Base-by-base conservation (phyloP, 768 basidiomycete genomes). In the Lactifluus hygrophoroides region DNA sequence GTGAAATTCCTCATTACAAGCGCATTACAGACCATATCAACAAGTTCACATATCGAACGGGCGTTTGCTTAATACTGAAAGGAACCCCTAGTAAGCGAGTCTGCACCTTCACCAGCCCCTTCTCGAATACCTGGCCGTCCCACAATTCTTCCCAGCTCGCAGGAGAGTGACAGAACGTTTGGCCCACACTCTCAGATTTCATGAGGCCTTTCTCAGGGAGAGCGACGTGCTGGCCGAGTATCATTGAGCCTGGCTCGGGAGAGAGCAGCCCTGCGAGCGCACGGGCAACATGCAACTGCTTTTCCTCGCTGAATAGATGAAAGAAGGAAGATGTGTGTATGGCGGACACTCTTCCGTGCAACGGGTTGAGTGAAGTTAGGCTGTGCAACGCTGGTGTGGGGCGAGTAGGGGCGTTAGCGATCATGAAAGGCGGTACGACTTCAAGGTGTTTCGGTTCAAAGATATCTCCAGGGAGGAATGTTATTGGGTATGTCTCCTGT, bases 401-500 rank as follows among this genome's bases (percentile, higher is more conserved):
- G 3, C 51, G 40, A 7, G 44, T 68, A 5, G 68, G 61, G 21
- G 66, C 56, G 42, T 64, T 67, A 14, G 61, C 58, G 19, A 66
- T 44, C 28, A 65, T 64, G 44, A 69, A 66, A 44, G 67, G 65
- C 6, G 68, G 65, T 0, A 64, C 64, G 38, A 53, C 43, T 6
- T 73, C 64, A 21, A 85, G 72, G 51, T 79, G 71, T 3, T 62
- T 57, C 7, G 75, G 69, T 57, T 83, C 75, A 46, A 86, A 77
- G 0, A 69, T 73, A 58, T 87, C 76, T 0, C 84, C 85, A 11
- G 74, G 68, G 16, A 86, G 51, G 65, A 87, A 86, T 0, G 71
- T 67, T 0, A 74, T 80, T 1, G 81, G 79, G 68, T 82, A 85
- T 0, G 76, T 73, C 38, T 76, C 70, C 0, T 77, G 75, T 0